These are phyloP conservation scores for Diplodia scrobiculata DNA, from an alignment of 2,329 filamentous ascomycete genomes.

Conservation along the genomic window DNA sequence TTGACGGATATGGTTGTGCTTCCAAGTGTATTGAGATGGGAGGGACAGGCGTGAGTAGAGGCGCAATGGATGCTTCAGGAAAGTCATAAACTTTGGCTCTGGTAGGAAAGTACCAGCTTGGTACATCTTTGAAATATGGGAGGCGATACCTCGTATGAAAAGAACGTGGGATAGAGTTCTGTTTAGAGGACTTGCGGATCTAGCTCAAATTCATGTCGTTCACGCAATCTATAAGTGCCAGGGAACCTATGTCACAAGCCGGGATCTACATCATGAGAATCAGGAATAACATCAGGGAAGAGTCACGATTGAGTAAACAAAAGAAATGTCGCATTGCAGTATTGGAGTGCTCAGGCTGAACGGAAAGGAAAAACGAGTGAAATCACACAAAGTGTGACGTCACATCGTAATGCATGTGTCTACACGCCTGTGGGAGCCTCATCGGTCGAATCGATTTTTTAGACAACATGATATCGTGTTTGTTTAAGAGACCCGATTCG, in stretches of 20 bases:
- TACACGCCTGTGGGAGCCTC: constrained; percentile 13
- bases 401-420: neutral
- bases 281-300: no score
- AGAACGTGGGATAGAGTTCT: neutral
- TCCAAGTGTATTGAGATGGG: neutral
- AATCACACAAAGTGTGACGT: constrained; percentile 20
- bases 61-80: neutral
- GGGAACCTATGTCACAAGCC: neutral
- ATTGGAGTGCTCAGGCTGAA: neutral
- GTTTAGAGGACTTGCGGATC: neutral
- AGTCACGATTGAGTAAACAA: neutral
- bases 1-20: neutral
- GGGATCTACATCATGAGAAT: neutral
- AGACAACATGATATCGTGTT: constrained; percentile 30
- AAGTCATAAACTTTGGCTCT: neutral
- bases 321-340: constrained; percentile 6
- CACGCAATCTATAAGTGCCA: neutral
- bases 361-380: constrained; percentile 5
- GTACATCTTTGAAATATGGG: neutral
- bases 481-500: constrained; percentile 26
- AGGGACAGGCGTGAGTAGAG: neutral
- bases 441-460: constrained; percentile 29
- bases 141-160: neutral
- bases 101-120: neutral
- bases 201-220: neutral